Base-by-base conservation (phyloP, 202 grass and related monocot species). In the Eragrostis tef region DNA sequence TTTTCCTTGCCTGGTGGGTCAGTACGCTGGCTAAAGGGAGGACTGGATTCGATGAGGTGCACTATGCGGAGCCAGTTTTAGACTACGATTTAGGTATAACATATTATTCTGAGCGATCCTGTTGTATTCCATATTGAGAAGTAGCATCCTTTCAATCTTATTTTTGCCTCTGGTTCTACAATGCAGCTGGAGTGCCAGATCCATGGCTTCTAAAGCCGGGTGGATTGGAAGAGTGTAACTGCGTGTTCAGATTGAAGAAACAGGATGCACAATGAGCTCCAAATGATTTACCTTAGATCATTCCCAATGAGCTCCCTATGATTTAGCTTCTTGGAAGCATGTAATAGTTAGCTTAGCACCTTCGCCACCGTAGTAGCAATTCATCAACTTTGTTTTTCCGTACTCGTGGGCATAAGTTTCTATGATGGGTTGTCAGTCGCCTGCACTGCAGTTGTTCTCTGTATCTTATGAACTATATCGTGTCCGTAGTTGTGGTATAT, bases 141-240 rank as follows among this genome's bases (percentile, higher is more conserved):
- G 7, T 21, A 60, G 10, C 14, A 17, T 22, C 25, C 53, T 10
- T 7, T 31, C 36, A 39, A 39, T 39, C 34, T 39, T 39, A 58
- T 66, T 11, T 9, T 16, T 6, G 3, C 16, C 5, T 56, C 34
- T 25, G 56, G 21, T 80, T 78, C 47, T 79, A 31, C 52, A 70
- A 86, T 90, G 87, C 87, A 97, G 89, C 69, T 94, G 62, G 77
- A 92, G 77, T 64, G 81, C n/a, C 79, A 85, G 56, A 74, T 87
- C 59, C 74, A 89, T 31, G 81, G 70, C 71, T 63, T 71, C 10
- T 83, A 64, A 64, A 42, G 17, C 52, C 27, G 15, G 42, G 70
- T 13, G 34, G 66, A 39, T 39, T 5, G 15, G 16, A 51, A 62
- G 6, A 9, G 34, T 39, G 67, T 43, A 79, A 61, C 68, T 46